Base-by-base conservation (phyloP, 306 rosid genomes). In the Trichosanthes cucumerina region DNA sequence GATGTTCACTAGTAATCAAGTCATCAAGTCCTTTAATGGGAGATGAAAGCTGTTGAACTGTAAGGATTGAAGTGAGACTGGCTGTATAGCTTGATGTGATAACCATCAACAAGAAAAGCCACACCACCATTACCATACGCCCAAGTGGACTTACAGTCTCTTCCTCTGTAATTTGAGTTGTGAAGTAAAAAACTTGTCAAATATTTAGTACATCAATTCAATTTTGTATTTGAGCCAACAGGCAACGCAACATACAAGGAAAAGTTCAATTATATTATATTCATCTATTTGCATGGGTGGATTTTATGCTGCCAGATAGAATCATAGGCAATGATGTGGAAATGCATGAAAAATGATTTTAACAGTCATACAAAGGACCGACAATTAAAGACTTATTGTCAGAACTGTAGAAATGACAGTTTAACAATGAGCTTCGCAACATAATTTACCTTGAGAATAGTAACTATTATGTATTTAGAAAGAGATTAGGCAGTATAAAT, bases 81-180 rank as follows among this genome's bases (percentile, higher is more conserved):
- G 98, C 98, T 38, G 96, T 95, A 80, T 95, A 95, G 92, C 98
- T 92, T 76, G 96, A 87, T 3, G 90, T 89, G 88, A 95, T 89
- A 82, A 95, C 98, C 98, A 95, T 88, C 89, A 95, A 84, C 36
- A 92, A 86, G 84, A 95, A 95, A 82, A 95, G 90, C 97, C 98
- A 95, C 3, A 92, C 87, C 79, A 95, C 88, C 98, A 95, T 92
- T 87, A 95, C 97, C 96, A 95, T 87, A 83, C 90, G 86, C 65
- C 91, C 90, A 21, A 92, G 97, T 15, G 97, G 80, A 86, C 97
- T 92, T 49, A 85, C 58, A 0, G 91, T 95, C 14, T 46, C 81
- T 84, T 93, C 98, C 87, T 95, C 98, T 95, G 96, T 46, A 36
- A 85, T 86, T 81, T 78, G 86, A 82, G 71, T 75, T n/a, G 50